Base-by-base conservation (phyloP, 2,329 filamentous ascomycete genomes). In the Falciphora oryzae region DNA sequence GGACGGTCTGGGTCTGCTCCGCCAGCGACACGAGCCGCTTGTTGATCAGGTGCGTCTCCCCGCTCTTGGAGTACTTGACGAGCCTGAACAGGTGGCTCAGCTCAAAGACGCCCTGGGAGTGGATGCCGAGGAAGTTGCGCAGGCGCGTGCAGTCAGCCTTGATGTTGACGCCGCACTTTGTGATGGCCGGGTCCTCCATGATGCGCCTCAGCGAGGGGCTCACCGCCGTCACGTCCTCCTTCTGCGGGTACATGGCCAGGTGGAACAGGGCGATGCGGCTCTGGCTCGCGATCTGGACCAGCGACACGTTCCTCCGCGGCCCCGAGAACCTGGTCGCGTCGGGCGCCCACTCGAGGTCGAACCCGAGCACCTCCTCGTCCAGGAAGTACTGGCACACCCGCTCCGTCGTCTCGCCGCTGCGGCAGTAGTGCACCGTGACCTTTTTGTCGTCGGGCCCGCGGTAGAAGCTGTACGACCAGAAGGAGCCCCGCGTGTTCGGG, bases 281-380 rank as follows among this genome's bases (percentile, higher is more conserved):
- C 58, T 90, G 85, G 66, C 87, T 90, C 1, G 93, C 92, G 28
- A 97, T 75, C 75, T 97, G 94, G 58, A 97, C 89, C 53, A 97
- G 76, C 0, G 91, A 93, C 8, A 96, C 85, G 66, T 93, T 92
- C 63, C 83, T 80, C 68, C 90, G 89, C 4, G 87, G 76, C 3
- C 81, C 79, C 2, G 81, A 73, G 10, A 68, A 70, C 27, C 73
- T 79, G 7, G 72, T 77, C 0, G 85, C 81, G 7, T 83, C 78
- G 1, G 79, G 68, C 63, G 86, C 81, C 93, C 94, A 97, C 77
- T 97, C 94, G 67, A 97, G 82, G 71, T 97, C 93, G 67, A 97
- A 92, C 0, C 93, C 93, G n/a, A 97, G 74, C 2, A 96, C 76
- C 56, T 85, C 80, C 71, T 95, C 86, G 31, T 83, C 69, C 56